Percentiles rank a stretch among this genome's conserved stretches.
phyloP scores from a whole-genome alignment of 208 protist species.

The Trypanosoma theileri region DNA sequence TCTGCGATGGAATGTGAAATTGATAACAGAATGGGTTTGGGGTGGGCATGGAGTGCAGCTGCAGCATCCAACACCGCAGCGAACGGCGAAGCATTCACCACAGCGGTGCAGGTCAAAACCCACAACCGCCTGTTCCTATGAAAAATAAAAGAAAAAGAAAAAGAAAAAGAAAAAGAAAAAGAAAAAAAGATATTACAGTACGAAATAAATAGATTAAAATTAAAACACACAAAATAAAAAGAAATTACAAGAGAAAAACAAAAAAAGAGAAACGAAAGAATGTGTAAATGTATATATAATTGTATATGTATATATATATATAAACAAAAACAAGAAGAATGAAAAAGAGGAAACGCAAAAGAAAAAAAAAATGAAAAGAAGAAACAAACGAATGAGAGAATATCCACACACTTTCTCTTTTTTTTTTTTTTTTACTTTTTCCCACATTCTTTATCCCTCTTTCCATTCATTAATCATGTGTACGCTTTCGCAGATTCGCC shows the following conservation, averaged over 20 bases:
- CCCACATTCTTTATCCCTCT: neutral
- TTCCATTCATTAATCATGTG: conserved; percentile 25
- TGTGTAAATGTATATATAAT: too few species aligned
- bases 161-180: conserved; percentile 1
- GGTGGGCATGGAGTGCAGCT: conserved; percentile 70
- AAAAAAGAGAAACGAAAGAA: neutral
- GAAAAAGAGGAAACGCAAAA: too few species aligned
- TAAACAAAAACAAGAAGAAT: too few species aligned
- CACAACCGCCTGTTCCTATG: neutral
- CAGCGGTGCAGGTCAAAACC: neutral
- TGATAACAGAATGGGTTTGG: conserved; percentile 81
- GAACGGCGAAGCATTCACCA: conserved; percentile 61
- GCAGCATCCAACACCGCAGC: conserved; percentile 44
- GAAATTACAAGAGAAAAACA: neutral
- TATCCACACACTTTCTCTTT: neutral
- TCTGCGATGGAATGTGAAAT: conserved; percentile 70
- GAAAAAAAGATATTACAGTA: neutral
- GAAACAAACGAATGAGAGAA: too few species aligned
- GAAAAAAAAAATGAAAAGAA: too few species aligned
- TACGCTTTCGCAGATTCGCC: conserved; percentile 66
- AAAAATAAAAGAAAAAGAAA: neutral
- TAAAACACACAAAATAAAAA: neutral
- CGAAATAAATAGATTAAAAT: neutral
- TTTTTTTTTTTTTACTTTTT: conserved; percentile 3
- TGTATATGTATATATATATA: too few species aligned